Conservation (phyloP, 768 basidiomycete genomes). For the Lactarius akahatsu region DNA sequence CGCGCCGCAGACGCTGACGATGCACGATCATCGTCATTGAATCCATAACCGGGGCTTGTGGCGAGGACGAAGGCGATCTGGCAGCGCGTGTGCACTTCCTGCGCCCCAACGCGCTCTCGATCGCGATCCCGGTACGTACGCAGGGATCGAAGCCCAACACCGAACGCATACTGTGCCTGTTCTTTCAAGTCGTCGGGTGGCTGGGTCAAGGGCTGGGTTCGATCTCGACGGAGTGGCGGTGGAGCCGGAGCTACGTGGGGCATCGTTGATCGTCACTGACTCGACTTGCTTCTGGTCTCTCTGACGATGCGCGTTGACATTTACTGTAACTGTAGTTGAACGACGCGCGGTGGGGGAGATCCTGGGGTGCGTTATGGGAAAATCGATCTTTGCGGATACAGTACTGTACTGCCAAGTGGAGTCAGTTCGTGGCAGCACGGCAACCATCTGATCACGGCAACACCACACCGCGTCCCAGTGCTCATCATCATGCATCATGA, state of each 20-base stretch:
- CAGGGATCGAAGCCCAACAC: background rate
- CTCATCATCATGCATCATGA: background rate
- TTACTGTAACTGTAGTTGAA: background rate
- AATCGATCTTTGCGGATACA: no score
- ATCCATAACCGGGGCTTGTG: background rate
- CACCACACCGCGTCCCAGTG: background rate
- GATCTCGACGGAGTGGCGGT: slow-evolving; percentile 1
- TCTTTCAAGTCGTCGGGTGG: no score
- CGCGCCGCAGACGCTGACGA: background rate
- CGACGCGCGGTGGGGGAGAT: background rate
- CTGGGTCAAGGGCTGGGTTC: no score
- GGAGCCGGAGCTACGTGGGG: background rate
- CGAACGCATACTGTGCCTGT: background rate
- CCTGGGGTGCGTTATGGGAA: background rate
- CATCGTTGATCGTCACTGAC: background rate
- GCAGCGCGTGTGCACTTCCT: background rate
- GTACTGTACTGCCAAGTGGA: background rate
- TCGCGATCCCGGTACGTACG: background rate
- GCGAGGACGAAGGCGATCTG: background rate
- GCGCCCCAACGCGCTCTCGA: background rate
- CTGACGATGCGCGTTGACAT: background rate
- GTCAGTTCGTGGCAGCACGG: background rate
- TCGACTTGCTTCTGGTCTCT: background rate
- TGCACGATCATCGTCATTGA: background rate
- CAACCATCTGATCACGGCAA: background rate